Evolutionary conservation across 164 flowering plant species (phyloP).

Genomic region (Paratinospora sagittata): DNA sequence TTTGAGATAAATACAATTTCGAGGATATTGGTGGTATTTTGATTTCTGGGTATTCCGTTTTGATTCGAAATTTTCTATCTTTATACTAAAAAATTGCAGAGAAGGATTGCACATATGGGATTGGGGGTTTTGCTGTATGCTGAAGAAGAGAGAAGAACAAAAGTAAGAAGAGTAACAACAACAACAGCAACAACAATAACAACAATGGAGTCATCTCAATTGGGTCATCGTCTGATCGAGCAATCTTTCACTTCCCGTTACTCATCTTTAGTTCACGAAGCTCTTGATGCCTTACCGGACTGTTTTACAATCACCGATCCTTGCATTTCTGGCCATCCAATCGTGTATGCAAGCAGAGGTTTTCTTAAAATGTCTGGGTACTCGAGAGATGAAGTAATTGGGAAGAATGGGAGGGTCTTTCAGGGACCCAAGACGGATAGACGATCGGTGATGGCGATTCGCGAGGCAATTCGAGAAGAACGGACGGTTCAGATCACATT

Average conservation of each 20-base stretch:
- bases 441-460: constrained; percentile 59
- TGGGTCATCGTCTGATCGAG: constrained; percentile 33
- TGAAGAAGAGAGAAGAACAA: not conserved
- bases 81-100: constrained; percentile 7
- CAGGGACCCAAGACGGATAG: constrained; percentile 75
- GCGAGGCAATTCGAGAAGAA: constrained; percentile 80
- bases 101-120: constrained; percentile 37
- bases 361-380: constrained; percentile 84
- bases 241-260: constrained; percentile 49
- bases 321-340: constrained; percentile 75
- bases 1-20: not conserved
- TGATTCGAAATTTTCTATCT: constrained; percentile 8
- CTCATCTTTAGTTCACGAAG: constrained; percentile 48
- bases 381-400: constrained; percentile 60
- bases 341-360: constrained; percentile 76
- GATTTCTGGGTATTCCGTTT: not conserved
- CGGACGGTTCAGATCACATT: constrained; percentile 40
- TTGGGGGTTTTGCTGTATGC: constrained; percentile 20
- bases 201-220: constrained; percentile 44
- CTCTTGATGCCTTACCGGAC: constrained; percentile 61
- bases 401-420: constrained; percentile 70
- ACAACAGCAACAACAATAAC: no score
- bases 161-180: not conserved
- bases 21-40: not conserved
- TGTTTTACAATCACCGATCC: constrained; percentile 87